phyloP scores from a whole-genome alignment of 2,329 filamentous ascomycete species.

The Paraconiothyrium sp. region DNA sequence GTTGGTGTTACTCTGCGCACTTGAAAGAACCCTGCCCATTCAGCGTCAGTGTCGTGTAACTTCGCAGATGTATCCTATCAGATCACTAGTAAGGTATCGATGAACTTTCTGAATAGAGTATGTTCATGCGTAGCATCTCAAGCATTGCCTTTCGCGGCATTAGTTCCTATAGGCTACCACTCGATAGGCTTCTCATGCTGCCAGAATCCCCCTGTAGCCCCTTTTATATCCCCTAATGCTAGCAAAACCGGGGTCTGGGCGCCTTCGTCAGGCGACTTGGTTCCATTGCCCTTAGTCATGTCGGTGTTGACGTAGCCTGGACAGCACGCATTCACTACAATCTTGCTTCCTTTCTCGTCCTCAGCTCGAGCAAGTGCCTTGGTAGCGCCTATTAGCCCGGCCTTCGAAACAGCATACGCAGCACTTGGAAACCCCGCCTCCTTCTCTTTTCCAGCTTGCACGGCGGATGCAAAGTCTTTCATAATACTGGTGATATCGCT shows the following conservation, averaged over 20 bases:
- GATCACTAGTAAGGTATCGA: background rate
- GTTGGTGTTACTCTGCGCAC: background rate
- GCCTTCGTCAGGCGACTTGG: constrained; percentile 55
- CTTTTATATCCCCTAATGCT: constrained; percentile 53
- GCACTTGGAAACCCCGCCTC: constrained; percentile 60
- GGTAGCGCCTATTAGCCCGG: constrained; percentile 55
- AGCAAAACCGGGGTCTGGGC: constrained; percentile 57
- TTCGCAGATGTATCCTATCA: background rate
- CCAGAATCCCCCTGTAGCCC: constrained; percentile 53
- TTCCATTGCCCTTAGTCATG: constrained; percentile 55
- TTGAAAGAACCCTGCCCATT: background rate
- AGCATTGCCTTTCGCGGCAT: background rate
- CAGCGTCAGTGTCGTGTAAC: background rate
- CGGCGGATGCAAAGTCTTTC: constrained; percentile 59
- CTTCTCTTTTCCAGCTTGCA: constrained; percentile 57
- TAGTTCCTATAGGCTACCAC: constrained; percentile 39
- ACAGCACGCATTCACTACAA: constrained; percentile 54
- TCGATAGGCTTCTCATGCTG: constrained; percentile 46
- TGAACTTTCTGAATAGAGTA: background rate
- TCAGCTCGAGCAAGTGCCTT: constrained; percentile 49
- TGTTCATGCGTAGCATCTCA: background rate
- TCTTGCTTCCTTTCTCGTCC: constrained; percentile 42
- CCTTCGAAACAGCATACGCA: constrained; percentile 61
- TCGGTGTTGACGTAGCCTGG: constrained; percentile 59
- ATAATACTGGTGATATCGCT: constrained; percentile 59